Conservation (phyloP, 169 alveolate genomes). For the Perkinsus marinus region DNA sequence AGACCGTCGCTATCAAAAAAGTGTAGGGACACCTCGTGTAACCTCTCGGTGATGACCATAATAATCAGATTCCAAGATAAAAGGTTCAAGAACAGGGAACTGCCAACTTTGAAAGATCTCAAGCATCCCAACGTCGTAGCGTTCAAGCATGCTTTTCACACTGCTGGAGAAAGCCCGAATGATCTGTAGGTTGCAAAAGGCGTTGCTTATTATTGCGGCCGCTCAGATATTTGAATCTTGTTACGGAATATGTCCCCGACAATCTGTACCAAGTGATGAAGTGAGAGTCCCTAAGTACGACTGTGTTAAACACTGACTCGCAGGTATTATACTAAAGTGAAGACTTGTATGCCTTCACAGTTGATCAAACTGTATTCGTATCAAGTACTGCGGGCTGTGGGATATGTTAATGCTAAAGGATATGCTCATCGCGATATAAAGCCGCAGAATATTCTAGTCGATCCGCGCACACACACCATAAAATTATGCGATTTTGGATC, state of each 20-base stretch:
- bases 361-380: conserved; percentile 78
- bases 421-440: conserved; percentile 91
- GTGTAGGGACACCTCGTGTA: conserved; percentile 57
- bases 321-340: conserved; percentile 65
- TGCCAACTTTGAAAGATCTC: conserved; percentile 70
- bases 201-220: conserved; percentile 12
- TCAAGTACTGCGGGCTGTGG: conserved; percentile 78
- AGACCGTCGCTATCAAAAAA: conserved; percentile 83
- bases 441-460: conserved; percentile 85
- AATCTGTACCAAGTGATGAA: conserved; percentile 65
- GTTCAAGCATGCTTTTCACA: conserved; percentile 65
- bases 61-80: background rate
- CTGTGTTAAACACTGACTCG: too few relatives aligned
- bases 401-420: conserved; percentile 73
- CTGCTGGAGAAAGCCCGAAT: conserved; percentile 10
- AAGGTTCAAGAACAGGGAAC: conserved; percentile 83
- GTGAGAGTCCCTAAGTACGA: too few relatives aligned
- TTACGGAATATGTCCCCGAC: conserved; percentile 88
- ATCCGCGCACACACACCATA: conserved; percentile 53
- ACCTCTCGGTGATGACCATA: background rate
- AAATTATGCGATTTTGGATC: conserved; percentile 90
- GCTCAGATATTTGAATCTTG: conserved; percentile 72
- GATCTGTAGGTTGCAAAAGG: conserved; percentile 6
- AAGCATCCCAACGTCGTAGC: conserved; percentile 74
- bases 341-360: conserved; percentile 63